Percentiles rank a stretch among this genome's conserved stretches.
Conservation (phyloP, 768 basidiomycete species). For the Mycena polygramma region DNA sequence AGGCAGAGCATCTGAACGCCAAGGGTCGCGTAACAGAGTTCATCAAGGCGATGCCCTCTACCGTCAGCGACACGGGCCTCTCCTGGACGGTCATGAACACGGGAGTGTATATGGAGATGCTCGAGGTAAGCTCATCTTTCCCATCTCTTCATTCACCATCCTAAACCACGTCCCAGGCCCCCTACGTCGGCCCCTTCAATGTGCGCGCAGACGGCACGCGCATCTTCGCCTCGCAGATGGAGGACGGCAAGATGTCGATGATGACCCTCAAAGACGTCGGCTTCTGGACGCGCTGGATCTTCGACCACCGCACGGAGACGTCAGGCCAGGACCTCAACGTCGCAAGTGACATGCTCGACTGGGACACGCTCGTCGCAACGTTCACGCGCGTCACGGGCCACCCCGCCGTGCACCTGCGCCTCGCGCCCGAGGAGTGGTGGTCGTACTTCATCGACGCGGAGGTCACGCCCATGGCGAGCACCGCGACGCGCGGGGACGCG, state of each 20-base stretch:
- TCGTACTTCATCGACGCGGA: constrained; percentile 45
- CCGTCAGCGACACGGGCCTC: constrained; percentile 44
- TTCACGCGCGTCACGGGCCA: constrained; percentile 55
- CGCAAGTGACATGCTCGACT: constrained; percentile 41
- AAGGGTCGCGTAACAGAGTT: constrained; percentile 58
- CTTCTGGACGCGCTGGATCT: constrained; percentile 43
- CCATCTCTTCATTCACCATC: background rate
- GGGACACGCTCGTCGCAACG: constrained; percentile 42
- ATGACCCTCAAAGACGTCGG: constrained; percentile 44
- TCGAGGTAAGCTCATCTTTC: constrained; percentile 46
- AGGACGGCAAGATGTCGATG: constrained; percentile 39
- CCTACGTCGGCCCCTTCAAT: constrained; percentile 40
- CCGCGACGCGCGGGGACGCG: constrained; percentile 45
- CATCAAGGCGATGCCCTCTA: constrained; percentile 51
- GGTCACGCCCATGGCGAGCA: constrained; percentile 46
- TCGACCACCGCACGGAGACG: constrained; percentile 42
- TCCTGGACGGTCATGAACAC: constrained; percentile 55
- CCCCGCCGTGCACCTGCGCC: constrained; percentile 49
- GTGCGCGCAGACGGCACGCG: constrained; percentile 43
- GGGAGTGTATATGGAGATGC: constrained; percentile 58
- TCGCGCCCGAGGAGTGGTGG: constrained; percentile 52
- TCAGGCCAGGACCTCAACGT: constrained; percentile 44
- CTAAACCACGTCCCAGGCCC: constrained; percentile 15
- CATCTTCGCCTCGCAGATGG: constrained; percentile 43
- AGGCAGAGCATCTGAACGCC: constrained; percentile 54